A percentile compares a stretch with the other conserved stretches of the same genome.
These are phyloP conservation scores for Spinacia oleracea DNA, from an alignment of 179 eudicot genomes.

Conservation along the genomic window DNA sequence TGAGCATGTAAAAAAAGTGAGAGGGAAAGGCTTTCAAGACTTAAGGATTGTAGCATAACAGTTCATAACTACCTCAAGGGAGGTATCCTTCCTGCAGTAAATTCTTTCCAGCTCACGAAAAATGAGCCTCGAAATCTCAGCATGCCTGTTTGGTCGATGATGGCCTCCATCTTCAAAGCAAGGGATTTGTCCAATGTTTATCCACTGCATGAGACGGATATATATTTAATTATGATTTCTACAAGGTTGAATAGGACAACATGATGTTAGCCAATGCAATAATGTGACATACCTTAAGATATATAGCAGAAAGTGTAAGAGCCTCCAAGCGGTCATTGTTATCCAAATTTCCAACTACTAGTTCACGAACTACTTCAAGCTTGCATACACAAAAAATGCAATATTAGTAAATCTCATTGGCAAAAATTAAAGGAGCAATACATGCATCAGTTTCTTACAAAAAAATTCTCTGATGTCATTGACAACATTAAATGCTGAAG, in stretches of 20 bases:
- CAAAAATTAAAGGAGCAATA: neutral
- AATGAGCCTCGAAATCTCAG: slow-evolving; percentile 94
- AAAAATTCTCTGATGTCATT: neutral
- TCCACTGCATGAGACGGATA: slow-evolving; percentile 68
- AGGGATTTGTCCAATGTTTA: slow-evolving; percentile 93
- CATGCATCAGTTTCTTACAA: neutral
- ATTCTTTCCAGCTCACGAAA: slow-evolving; percentile 87
- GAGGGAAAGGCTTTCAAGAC: neutral
- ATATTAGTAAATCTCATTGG: slow-evolving; percentile 22
- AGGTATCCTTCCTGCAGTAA: slow-evolving; percentile 58
- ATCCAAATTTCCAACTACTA: slow-evolving; percentile 60
- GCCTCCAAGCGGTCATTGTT: slow-evolving; percentile 69
- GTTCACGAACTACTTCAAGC: slow-evolving; percentile 96
- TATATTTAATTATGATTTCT: slow-evolving; percentile 1
- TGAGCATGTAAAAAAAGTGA: neutral
- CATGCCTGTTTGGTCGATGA: slow-evolving; percentile 92
- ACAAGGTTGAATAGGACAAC: neutral
- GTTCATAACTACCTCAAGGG: slow-evolving; percentile 58
- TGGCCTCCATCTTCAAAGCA: slow-evolving; percentile 99
- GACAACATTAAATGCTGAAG: neutral
- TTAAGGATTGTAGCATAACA: neutral
- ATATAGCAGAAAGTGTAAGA: slow-evolving; percentile 77
- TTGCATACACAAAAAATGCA: slow-evolving; percentile 40
- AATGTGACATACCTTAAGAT: slow-evolving; percentile 65
- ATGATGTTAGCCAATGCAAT: neutral